These are phyloP conservation scores for Mariannaea sp. DNA, from an alignment of 2,329 filamentous ascomycete species.

Conservation along the genomic window DNA sequence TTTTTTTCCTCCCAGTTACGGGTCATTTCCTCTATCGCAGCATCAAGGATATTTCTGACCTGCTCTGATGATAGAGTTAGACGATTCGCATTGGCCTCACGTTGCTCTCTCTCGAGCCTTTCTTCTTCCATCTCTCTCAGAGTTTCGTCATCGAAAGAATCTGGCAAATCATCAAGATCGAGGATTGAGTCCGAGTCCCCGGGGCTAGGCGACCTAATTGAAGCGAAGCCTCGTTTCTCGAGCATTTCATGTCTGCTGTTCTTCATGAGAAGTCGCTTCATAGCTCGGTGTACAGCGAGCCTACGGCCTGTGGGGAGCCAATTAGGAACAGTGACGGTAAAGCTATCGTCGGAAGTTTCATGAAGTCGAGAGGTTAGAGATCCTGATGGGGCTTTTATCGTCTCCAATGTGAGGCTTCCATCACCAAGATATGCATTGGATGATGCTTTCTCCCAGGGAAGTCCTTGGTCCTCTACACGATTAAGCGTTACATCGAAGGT, in stretches of 20 bases:
- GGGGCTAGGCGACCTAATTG: constrained; percentile 23
- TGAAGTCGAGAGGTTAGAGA: constrained; percentile 32
- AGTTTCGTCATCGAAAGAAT: constrained; percentile 57
- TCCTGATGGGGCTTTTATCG: constrained; percentile 31
- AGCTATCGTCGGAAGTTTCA: constrained; percentile 29
- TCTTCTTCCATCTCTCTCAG: constrained; percentile 63
- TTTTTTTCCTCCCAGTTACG: constrained; percentile 63
- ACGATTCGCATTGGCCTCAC: constrained; percentile 6
- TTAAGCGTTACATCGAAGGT: not conserved
- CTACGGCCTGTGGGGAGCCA: constrained; percentile 49
- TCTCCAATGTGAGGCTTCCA: constrained; percentile 34
- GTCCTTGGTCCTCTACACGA: not conserved
- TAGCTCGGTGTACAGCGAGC: constrained; percentile 47
- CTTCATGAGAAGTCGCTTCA: constrained; percentile 48
- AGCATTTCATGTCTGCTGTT: constrained; percentile 31
- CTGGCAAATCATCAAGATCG: constrained; percentile 45
- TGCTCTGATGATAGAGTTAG: constrained; percentile 49
- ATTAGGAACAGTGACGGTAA: constrained; percentile 36
- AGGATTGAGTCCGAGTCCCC: constrained; percentile 46
- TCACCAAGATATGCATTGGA: constrained; percentile 44
- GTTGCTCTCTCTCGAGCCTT: constrained; percentile 20
- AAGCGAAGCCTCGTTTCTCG: constrained; percentile 14
- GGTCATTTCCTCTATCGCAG: constrained; percentile 56
- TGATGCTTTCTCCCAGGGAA: constrained; percentile 32
- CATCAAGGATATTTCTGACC: constrained; percentile 58